Conservation (phyloP, 495 filamentous ascomycete genomes). For the Penicillium egyptiacum region DNA sequence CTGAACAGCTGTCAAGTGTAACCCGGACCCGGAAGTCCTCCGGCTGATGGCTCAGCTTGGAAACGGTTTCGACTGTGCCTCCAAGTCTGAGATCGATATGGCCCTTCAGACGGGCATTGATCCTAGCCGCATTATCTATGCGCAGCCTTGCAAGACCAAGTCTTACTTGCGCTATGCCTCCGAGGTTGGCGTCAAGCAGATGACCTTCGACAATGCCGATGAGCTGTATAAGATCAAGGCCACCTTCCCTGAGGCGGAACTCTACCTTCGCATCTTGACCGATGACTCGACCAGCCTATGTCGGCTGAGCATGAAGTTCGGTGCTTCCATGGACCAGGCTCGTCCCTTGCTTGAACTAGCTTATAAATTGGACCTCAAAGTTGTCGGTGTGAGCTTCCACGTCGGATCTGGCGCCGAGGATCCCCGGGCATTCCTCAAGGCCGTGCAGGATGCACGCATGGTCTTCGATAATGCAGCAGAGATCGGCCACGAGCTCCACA, state of each 20-base stretch:
- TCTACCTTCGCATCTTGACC: slow-evolving; percentile 90
- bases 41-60: slow-evolving; percentile 83
- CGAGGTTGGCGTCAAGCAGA: slow-evolving; percentile 84
- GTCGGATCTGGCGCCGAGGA: slow-evolving; percentile 95
- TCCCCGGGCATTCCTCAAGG: slow-evolving; percentile 81
- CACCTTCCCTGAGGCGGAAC: slow-evolving; percentile 81
- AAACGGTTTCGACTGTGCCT: slow-evolving; percentile 97
- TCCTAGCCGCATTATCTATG: slow-evolving; percentile 94
- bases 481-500: slow-evolving; percentile 78
- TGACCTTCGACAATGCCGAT: slow-evolving; percentile 98
- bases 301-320: slow-evolving; percentile 94
- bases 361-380: slow-evolving; percentile 85
- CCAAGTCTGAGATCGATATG: slow-evolving; percentile 92
- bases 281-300: slow-evolving; percentile 95
- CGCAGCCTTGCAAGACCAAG: slow-evolving; percentile 98
- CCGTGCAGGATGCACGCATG: slow-evolving; percentile 79
- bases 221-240: slow-evolving; percentile 97
- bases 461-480: slow-evolving; percentile 86
- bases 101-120: slow-evolving; percentile 82
- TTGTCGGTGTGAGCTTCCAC: slow-evolving; percentile 96
- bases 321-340: slow-evolving; percentile 80
- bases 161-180: slow-evolving; percentile 91
- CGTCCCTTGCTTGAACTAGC: slow-evolving; percentile 76
- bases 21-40: slow-evolving; percentile 87
- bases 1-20: slow-evolving; percentile 90